phyloP scores from a whole-genome alignment of 2,329 filamentous ascomycete species.

The Laburnicola sp. region DNA sequence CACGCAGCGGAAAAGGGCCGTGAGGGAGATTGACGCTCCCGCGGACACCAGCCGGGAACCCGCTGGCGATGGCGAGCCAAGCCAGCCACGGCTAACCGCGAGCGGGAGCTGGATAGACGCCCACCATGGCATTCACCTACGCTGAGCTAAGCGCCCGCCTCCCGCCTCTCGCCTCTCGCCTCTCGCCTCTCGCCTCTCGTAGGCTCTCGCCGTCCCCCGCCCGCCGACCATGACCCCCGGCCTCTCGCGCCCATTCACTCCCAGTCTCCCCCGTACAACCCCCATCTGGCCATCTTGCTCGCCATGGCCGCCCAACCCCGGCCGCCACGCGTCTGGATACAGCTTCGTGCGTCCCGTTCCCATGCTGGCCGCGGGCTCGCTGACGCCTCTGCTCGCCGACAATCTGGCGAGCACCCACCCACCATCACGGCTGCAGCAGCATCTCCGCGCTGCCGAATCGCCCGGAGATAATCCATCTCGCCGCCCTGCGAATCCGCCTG shows the following conservation, averaged over 20 bases:
- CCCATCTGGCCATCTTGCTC: no score
- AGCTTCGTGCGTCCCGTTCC: conserved; percentile 13
- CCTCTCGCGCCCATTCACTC: no score
- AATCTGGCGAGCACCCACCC: not conserved
- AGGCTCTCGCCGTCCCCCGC: no score
- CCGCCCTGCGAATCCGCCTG: conserved; percentile 8
- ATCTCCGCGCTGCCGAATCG: not conserved
- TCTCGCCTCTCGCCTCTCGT: no score
- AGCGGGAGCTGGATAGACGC: not conserved
- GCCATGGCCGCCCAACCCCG: conserved; percentile 1
- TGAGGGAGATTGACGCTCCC: not conserved
- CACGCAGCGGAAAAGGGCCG: not conserved
- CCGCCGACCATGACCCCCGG: no score
- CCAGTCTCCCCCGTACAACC: no score
- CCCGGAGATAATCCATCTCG: conserved; percentile 15
- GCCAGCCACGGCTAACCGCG: not conserved
- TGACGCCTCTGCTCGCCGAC: conserved; percentile 9
- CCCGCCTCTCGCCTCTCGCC: no score
- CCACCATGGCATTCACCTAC: no score
- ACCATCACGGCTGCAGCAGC: not conserved
- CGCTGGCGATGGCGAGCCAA: not conserved
- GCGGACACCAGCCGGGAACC: not conserved
- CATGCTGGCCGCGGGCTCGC: conserved; percentile 10
- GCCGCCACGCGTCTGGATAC: conserved; percentile 14
- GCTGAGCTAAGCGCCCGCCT: no score